Evolutionary conservation across 495 filamentous ascomycete genomes (phyloP).

Genomic region (Penicillium parvum): DNA sequence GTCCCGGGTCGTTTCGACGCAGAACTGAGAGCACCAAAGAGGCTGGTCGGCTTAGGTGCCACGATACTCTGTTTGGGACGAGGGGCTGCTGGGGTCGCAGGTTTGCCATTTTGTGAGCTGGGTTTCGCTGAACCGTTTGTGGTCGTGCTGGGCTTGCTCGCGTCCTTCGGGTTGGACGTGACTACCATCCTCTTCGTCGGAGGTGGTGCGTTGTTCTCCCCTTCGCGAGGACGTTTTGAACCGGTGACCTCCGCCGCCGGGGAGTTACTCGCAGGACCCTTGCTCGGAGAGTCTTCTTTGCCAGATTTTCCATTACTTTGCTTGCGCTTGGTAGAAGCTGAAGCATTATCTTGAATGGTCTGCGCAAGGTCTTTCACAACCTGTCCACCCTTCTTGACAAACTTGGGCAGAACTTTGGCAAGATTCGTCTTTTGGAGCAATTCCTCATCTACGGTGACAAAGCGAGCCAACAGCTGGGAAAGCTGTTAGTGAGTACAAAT

Average conservation of each 20-base stretch:
- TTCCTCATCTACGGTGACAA: constrained; percentile 59
- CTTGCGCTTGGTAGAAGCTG: constrained; percentile 48
- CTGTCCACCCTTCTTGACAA: constrained; percentile 62
- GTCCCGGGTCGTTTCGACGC: constrained; percentile 59
- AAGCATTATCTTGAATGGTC: constrained; percentile 53
- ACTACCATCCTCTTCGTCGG: constrained; percentile 40
- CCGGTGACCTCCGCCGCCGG: constrained; percentile 32
- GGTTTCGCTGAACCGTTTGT: constrained; percentile 25
- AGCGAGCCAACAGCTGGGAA: constrained; percentile 54
- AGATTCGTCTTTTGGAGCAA: constrained; percentile 64
- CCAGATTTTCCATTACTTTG: constrained; percentile 33
- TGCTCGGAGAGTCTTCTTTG: constrained; percentile 33
- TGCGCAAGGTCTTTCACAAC: constrained; percentile 55
- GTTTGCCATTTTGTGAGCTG: constrained; percentile 29
- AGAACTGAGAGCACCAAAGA: constrained; percentile 56
- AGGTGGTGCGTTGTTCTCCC: constrained; percentile 35
- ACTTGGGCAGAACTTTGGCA: constrained; percentile 55
- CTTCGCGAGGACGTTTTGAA: constrained; percentile 43
- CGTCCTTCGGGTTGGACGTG: constrained; percentile 26
- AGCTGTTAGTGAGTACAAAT: constrained; percentile 1
- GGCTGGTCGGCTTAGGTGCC: constrained; percentile 52
- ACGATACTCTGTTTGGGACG: constrained; percentile 48
- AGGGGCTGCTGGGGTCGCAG: constrained; percentile 22
- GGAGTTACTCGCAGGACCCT: constrained; percentile 19
- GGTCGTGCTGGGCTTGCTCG: constrained; percentile 18